A percentile compares a stretch with the other conserved stretches of the same genome.
These are phyloP conservation scores for Stachybotrys echinatus DNA, from an alignment of 2,329 filamentous ascomycete genomes.

Conservation along the genomic window DNA sequence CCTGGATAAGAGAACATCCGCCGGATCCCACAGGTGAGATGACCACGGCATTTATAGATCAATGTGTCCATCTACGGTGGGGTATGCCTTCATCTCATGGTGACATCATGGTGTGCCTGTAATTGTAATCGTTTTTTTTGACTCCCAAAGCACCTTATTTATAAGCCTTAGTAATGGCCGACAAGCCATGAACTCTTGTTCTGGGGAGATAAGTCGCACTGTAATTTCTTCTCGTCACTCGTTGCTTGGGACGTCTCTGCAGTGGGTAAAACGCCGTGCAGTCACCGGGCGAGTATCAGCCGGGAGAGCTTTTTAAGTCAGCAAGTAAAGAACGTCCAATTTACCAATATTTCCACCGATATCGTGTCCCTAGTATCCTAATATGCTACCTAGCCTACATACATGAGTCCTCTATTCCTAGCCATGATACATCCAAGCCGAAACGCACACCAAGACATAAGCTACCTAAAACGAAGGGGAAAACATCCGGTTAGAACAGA, in stretches of 20 bases:
- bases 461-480: not conserved
- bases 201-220: too few relatives aligned
- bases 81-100: not conserved
- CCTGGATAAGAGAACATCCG: not conserved
- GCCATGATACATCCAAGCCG: not conserved
- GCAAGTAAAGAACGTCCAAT: too few relatives aligned
- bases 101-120: not conserved
- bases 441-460: not conserved
- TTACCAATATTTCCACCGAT: not conserved
- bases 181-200: too few relatives aligned
- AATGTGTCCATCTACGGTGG: too few relatives aligned
- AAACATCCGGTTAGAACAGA: too few relatives aligned
- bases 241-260: too few relatives aligned
- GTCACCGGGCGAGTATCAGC: too few relatives aligned
- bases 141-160: not conserved
- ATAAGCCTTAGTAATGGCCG: not conserved
- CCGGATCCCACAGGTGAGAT: not conserved
- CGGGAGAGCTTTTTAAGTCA: too few relatives aligned
- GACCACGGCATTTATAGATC: too few relatives aligned
- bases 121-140: too few relatives aligned
- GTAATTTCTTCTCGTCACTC: too few relatives aligned
- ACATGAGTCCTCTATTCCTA: not conserved
- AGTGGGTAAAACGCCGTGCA: too few relatives aligned
- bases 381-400: not conserved
- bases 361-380: not conserved